A percentile compares a stretch with the other conserved stretches of the same genome.
Conservation (phyloP, 176 grass and related monocot genomes). For the Musa schizocarpa region DNA sequence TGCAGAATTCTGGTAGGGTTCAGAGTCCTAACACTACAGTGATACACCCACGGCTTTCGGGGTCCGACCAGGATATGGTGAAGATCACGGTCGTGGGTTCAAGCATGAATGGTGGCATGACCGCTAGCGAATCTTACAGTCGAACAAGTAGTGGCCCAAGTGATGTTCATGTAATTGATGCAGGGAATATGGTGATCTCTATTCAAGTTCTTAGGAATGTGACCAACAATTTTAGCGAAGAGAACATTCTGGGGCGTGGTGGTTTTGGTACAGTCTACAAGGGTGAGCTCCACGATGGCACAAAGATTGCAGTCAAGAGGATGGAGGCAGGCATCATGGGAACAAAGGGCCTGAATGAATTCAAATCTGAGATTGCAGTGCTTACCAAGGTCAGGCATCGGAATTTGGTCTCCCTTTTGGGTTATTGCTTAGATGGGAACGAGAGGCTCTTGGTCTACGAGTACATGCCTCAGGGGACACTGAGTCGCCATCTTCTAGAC, state of each 20-base stretch:
- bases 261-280: slow-evolving; percentile 28
- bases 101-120: not conserved
- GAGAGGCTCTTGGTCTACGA: slow-evolving; percentile 30
- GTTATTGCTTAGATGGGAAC: slow-evolving; percentile 24
- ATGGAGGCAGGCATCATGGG: slow-evolving; percentile 12
- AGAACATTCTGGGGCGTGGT: slow-evolving; percentile 22
- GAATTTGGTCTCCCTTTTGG: slow-evolving; percentile 21
- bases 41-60: not conserved
- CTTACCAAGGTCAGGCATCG: slow-evolving; percentile 21
- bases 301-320: slow-evolving; percentile 27
- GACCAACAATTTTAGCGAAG: slow-evolving; percentile 21
- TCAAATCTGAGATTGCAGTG: slow-evolving; percentile 22
- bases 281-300: slow-evolving; percentile 23
- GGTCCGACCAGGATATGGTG: slow-evolving; percentile 7
- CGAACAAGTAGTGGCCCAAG: not conserved
- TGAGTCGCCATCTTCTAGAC: slow-evolving; percentile 21
- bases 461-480: slow-evolving; percentile 21
- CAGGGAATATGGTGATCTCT: slow-evolving; percentile 10
- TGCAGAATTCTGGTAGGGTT: not conserved
- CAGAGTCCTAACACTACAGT: not conserved
- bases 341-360: slow-evolving; percentile 13
- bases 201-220: slow-evolving; percentile 16
- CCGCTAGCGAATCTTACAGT: not conserved
- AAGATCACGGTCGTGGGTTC: slow-evolving; percentile 4
- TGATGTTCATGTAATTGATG: slow-evolving; percentile 15